Base-by-base conservation (phyloP, 2,329 filamentous ascomycete genomes). In the Penicillium capsulatum region DNA sequence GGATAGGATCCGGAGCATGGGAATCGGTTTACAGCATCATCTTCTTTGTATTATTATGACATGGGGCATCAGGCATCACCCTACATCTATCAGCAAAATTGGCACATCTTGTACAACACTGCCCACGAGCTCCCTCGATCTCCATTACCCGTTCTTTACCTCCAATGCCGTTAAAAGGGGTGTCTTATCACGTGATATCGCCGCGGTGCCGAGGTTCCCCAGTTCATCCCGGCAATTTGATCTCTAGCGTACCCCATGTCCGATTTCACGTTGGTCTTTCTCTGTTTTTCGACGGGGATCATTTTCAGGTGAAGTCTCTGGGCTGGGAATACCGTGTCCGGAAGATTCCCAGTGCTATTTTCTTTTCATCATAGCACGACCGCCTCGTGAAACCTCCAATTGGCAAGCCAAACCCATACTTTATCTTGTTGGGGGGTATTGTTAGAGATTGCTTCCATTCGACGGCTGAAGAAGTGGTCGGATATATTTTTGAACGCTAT, bases 41-140 rank as follows among this genome's bases (percentile, higher is more conserved):
- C 39, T 47, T 54, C 51, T 44, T 47, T 57, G 57, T 59, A 54
- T 57, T 51, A 55, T 51, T 54, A 59, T 49, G 33, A 47, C 51
- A 47, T 46, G 39, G 51, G 50, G 33, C 36, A 45, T 50, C 35
- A 28, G 47, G 45, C 39, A 54, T 36, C 42, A 50, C 39, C 35
- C 44, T 43, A 43, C 36, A 47, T 22, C 40, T 50, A 36, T 44
- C 44, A 58, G 58, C 59, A 63, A 58, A 41, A 51, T 50, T 46
- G 61, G 61, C 61, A 60, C 50, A 62, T 52, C 49, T 49, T 57
- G 50, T 55, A 53, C 42, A 53, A 50, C 47, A 48, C 38, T 47
- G 33, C 41, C 50, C 43, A 47, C 9, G 5, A 22, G 5, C 19
- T 9, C 9, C 19, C 19, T 5, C 19, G 9, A 22, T 22, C 19